These are phyloP conservation scores for Boechera stricta DNA, from an alignment of 345 rosid species.

Conservation along the genomic window DNA sequence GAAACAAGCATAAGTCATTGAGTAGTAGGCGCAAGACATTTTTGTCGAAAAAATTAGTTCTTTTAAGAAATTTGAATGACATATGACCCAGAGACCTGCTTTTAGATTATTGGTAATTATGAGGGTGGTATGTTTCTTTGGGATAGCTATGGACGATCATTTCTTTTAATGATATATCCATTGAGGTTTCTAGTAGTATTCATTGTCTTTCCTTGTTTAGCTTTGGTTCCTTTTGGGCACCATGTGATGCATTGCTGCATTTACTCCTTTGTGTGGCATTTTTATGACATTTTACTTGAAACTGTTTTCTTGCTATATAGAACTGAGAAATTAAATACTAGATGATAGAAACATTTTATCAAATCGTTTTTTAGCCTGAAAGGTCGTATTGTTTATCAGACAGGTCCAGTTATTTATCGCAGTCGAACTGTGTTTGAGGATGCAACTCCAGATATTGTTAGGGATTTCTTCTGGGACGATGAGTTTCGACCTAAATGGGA, in stretches of 20 bases:
- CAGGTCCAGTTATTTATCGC: constrained; percentile 70
- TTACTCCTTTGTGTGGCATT: neutral
- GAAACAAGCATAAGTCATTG: neutral
- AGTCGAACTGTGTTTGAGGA: constrained; percentile 95
- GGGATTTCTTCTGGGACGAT: constrained; percentile 99
- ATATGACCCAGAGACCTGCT: neutral
- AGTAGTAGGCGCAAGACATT: neutral
- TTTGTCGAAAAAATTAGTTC: neutral
- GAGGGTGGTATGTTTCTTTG: neutral
- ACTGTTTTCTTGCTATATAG: neutral
- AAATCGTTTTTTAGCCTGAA: constrained; percentile 31
- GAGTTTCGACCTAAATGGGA: constrained; percentile 98
- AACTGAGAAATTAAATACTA: neutral
- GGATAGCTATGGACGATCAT: neutral
- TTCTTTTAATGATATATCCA: neutral
- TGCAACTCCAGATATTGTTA: constrained; percentile 84
- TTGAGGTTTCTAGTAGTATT: constrained; percentile 1
- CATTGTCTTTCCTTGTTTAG: neutral
- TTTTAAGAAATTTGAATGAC: neutral
- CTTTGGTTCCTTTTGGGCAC: neutral
- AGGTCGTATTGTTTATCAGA: constrained; percentile 60
- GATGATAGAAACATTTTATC: neutral
- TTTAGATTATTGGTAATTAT: neutral
- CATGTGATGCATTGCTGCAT: neutral
- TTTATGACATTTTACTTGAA: neutral